phyloP scores from a whole-genome alignment of 2,329 filamentous ascomycete species.

The Leptoxyphium fumago region DNA sequence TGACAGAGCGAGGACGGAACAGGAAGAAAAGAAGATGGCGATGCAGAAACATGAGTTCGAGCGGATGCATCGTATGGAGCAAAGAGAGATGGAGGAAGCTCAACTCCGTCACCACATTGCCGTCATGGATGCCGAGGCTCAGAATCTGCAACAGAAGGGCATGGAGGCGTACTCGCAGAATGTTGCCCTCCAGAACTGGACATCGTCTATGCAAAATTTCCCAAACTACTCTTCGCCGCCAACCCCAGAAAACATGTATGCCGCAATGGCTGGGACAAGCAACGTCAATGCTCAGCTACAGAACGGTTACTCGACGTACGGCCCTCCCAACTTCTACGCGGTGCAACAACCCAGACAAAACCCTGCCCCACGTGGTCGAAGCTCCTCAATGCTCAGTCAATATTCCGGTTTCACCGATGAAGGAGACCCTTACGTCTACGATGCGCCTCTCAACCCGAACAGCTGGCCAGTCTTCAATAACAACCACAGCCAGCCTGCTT shows the following conservation, averaged over 20 bases:
- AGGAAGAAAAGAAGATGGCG: constrained; percentile 35
- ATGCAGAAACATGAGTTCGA: constrained; percentile 20
- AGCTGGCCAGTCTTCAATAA: constrained; percentile 11
- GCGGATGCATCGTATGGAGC: constrained; percentile 11
- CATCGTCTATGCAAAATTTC: constrained; percentile 9
- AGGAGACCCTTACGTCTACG: constrained; percentile 14
- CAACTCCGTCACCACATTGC: constrained; percentile 24
- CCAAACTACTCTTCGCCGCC: constrained; percentile 25
- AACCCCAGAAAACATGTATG: constrained; percentile 47
- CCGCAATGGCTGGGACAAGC: constrained; percentile 29
- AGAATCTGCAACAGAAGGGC: constrained; percentile 25
- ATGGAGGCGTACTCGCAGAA: constrained; percentile 25
- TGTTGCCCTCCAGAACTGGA: constrained; percentile 14
- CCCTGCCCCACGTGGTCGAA: constrained; percentile 27
- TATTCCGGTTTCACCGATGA: constrained; percentile 36
- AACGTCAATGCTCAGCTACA: constrained; percentile 5
- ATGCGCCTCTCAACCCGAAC: constrained; percentile 8
- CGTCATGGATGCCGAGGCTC: constrained; percentile 22
- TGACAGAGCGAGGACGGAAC: constrained; percentile 54
- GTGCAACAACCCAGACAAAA: constrained; percentile 4
- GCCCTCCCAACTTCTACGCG: constrained; percentile 10
- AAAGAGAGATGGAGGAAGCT: constrained; percentile 24
- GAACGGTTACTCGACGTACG: constrained; percentile 10
- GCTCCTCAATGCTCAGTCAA: constrained; percentile 38
- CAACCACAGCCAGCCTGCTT: constrained; percentile 5